A percentile compares a stretch with the other conserved stretches of the same genome.
Conservation (phyloP, 2,329 filamentous ascomycete genomes). For the Graphilbum ipis-grandicollis region DNA sequence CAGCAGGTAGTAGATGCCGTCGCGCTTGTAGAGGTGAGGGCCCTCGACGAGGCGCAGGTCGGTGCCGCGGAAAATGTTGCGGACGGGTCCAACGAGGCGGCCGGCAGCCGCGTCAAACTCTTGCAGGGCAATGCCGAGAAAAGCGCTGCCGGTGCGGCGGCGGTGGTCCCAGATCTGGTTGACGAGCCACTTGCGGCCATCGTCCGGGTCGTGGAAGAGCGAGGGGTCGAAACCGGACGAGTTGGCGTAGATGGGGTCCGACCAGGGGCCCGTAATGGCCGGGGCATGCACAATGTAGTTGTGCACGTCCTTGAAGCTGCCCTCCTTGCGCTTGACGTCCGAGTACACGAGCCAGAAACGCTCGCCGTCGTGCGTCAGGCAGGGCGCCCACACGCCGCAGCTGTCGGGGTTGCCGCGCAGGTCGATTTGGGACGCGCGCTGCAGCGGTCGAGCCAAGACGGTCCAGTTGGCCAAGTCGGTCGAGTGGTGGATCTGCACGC, state of each 20-base stretch:
- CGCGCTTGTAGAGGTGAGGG: conserved; percentile 40
- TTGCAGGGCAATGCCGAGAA: conserved; percentile 40
- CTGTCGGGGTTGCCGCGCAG: conserved; percentile 41
- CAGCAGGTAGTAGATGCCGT: conserved; percentile 41
- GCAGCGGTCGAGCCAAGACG: conserved; percentile 21
- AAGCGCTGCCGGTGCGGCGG: conserved; percentile 19
- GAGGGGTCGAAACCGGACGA: conserved; percentile 38
- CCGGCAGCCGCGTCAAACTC: conserved; percentile 33
- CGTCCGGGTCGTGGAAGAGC: conserved; percentile 35
- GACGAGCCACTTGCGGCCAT: conserved; percentile 37
- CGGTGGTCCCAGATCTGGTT: conserved; percentile 41
- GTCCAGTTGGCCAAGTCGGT: conserved; percentile 32
- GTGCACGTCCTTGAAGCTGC: conserved; percentile 26
- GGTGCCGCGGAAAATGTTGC: conserved; percentile 37
- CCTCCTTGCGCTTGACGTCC: conserved; percentile 50
- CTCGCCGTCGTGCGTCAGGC: conserved; percentile 41
- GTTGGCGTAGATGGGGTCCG: conserved; percentile 40
- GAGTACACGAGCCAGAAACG: conserved; percentile 48
- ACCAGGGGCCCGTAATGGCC: conserved; percentile 41
- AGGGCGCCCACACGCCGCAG: conserved; percentile 48
- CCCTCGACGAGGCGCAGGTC: conserved; percentile 36
- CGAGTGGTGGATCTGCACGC: conserved; percentile 33
- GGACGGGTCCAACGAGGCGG: conserved; percentile 35
- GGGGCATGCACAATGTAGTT: conserved; percentile 38
- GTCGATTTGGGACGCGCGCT: conserved; percentile 21